These are phyloP conservation scores for Diospyros lotus DNA, from an alignment of 148 eudicot genomes.

Conservation along the genomic window DNA sequence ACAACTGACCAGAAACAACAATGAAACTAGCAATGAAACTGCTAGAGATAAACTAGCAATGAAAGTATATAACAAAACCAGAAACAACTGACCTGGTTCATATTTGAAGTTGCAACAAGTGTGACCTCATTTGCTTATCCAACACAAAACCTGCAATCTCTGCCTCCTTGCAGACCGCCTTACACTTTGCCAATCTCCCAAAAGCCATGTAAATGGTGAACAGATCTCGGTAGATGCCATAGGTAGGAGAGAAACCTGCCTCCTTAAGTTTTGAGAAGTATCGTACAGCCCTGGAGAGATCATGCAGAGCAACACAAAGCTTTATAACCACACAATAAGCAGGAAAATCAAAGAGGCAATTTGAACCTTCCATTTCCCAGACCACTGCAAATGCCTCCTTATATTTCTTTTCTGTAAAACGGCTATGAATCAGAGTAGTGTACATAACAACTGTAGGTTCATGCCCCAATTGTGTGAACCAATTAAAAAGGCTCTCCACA, in stretches of 20 bases:
- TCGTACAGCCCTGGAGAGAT: conserved; percentile 68
- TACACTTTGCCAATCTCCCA: conserved; percentile 80
- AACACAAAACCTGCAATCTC: conserved; percentile 66
- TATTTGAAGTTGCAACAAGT: conserved; percentile 45
- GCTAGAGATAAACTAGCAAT: not conserved
- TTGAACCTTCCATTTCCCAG: conserved; percentile 87
- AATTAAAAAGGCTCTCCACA: conserved; percentile 69
- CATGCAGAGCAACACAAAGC: conserved; percentile 72
- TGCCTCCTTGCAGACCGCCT: conserved; percentile 70
- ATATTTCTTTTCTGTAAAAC: conserved; percentile 36
- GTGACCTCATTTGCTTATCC: conserved; percentile 46
- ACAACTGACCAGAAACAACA: too few relatives aligned
- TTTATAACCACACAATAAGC: conserved; percentile 75
- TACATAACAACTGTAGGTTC: conserved; percentile 71
- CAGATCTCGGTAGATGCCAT: conserved; percentile 62
- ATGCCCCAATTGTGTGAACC: conserved; percentile 56
- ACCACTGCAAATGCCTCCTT: conserved; percentile 78
- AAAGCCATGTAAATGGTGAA: conserved; percentile 45
- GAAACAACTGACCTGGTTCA: conserved; percentile 20
- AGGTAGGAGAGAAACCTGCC: conserved; percentile 74
- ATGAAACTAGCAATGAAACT: not conserved
- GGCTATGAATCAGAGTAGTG: conserved; percentile 76
- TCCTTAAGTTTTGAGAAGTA: conserved; percentile 79
- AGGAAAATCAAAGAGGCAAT: conserved; percentile 69
- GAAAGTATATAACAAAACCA: not conserved